phyloP scores from a whole-genome alignment of 2,329 filamentous ascomycete genomes.

The Hyphodiscus sp. region DNA sequence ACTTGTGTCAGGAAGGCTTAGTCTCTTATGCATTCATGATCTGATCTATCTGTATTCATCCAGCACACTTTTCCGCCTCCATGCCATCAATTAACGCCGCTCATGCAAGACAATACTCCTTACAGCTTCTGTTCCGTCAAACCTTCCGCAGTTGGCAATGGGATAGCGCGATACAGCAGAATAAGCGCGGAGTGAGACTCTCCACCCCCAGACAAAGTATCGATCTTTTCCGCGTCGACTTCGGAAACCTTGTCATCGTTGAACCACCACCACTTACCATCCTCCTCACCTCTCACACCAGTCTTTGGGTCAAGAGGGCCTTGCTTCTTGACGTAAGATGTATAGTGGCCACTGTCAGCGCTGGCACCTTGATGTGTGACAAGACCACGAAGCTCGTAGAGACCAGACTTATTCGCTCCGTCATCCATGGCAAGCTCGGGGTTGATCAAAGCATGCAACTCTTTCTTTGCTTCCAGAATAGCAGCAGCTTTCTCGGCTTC shows the following conservation, averaged over 20 bases:
- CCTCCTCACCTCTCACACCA: constrained; percentile 72
- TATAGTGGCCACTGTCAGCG: constrained; percentile 97
- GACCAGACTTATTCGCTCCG: constrained; percentile 83
- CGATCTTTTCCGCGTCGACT: constrained; percentile 85
- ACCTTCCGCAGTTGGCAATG: constrained; percentile 54
- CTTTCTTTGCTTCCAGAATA: constrained; percentile 77
- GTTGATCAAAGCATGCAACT: constrained; percentile 72
- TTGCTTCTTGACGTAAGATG: constrained; percentile 93
- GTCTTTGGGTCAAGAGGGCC: constrained; percentile 64
- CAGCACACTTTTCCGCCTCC: neutral
- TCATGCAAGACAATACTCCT: neutral
- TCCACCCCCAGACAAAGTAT: constrained; percentile 81
- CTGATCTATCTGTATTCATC: neutral
- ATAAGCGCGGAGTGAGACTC: constrained; percentile 81
- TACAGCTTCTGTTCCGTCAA: constrained; percentile 10
- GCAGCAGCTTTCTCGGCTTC: constrained; percentile 76
- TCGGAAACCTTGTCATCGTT: constrained; percentile 97
- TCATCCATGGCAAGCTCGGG: constrained; percentile 69
- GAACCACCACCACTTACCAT: constrained; percentile 99
- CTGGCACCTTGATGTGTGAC: constrained; percentile 96
- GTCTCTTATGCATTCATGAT: neutral
- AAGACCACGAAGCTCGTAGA: constrained; percentile 90
- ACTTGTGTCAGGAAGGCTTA: neutral
- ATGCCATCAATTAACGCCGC: neutral
- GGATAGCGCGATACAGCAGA: constrained; percentile 69